Base-by-base conservation (phyloP, 805 yeast genomes). In the Zygosaccharomyces siamensis region DNA sequence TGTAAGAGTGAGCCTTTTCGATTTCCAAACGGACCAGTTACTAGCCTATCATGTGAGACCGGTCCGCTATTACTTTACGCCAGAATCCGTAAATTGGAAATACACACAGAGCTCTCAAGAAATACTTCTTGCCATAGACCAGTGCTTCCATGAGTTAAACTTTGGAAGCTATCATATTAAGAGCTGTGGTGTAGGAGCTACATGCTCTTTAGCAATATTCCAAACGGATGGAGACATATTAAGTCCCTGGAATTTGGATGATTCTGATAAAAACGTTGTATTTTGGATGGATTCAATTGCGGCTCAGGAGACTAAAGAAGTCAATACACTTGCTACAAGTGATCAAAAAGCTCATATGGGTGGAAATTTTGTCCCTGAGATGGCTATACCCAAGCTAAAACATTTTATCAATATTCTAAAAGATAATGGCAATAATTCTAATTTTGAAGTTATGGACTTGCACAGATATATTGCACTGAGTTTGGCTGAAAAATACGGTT, bases 251-350 rank as follows among this genome's bases (percentile, higher is more conserved):
- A 64, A 75, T 40, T 45, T 48, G 36, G 38, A 47, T 1, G 55
- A 56, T 30, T 50, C 39, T 4, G 55, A 55, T 5, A 69, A 72
- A 31, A 77, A 77, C 53, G 69, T 80, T 3, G 66, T 80, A 4
- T 69, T 80, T 43, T 80, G 86, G 85, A 80, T 80, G 84, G 84
- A 80, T 55, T 66, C 71, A 16, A 64, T 79, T 24, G 67, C 80
- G 2, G 55, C 48, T 2, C 36, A 57, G 1, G 73, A 77, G 50
- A 61, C 72, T 11, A 23, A 38, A 1, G 43, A 51, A 18, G 49
- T 76, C 5, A 71, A 74, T 35, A 36, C 47, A 23, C 46, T 31
- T 8, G 57, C 71, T 26, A 53, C 55, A 12, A 16, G 23, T 0
- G 30, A 43, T 7, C 58, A 59, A 5, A 61, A 56, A 6, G 49